A percentile compares a stretch with the other conserved stretches of the same genome.
Evolutionary conservation across 805 yeast genomes (phyloP).

Genomic region (Maudiozyma turicensis): DNA sequence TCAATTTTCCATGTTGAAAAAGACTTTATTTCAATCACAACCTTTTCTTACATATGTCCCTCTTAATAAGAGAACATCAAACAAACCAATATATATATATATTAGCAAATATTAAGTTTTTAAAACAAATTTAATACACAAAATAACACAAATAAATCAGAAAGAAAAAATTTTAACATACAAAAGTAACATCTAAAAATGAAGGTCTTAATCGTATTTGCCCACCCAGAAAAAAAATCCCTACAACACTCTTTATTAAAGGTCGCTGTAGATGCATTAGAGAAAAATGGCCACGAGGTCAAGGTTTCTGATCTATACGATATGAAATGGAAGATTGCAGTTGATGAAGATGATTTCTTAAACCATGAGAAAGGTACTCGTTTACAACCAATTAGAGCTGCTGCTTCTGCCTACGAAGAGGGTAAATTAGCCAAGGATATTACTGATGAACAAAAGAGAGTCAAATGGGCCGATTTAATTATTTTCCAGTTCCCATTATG

Average conservation of each 20-base stretch:
- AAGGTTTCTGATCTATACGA: slow-evolving; percentile 20
- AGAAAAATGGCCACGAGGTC: slow-evolving; percentile 20
- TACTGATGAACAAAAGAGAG: slow-evolving; percentile 20
- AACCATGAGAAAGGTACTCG: slow-evolving; percentile 8
- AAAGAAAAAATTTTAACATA: not conserved
- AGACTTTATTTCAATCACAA: not conserved
- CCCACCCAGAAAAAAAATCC: slow-evolving; percentile 23
- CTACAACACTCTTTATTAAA: slow-evolving; percentile 17
- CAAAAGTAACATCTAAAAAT: slow-evolving; percentile 1
- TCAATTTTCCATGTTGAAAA: too few relatives aligned
- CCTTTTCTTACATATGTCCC: not conserved
- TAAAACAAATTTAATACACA: not conserved
- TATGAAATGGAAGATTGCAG: slow-evolving; percentile 15
- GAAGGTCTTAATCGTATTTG: slow-evolving; percentile 21
- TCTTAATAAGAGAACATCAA: not conserved
- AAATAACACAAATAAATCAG: not conserved
- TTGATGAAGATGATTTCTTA: slow-evolving; percentile 17
- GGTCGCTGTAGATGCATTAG: slow-evolving; percentile 11
- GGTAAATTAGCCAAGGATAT: slow-evolving; percentile 21
- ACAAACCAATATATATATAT: too few relatives aligned
- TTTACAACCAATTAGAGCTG: slow-evolving; percentile 11
- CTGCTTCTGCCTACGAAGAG: slow-evolving; percentile 9
- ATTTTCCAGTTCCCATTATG: slow-evolving; percentile 24
- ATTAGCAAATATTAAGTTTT: too few relatives aligned
- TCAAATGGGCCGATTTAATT: slow-evolving; percentile 23